Base-by-base conservation (phyloP, 2,329 filamentous ascomycete genomes). In the Graphium sp. region DNA sequence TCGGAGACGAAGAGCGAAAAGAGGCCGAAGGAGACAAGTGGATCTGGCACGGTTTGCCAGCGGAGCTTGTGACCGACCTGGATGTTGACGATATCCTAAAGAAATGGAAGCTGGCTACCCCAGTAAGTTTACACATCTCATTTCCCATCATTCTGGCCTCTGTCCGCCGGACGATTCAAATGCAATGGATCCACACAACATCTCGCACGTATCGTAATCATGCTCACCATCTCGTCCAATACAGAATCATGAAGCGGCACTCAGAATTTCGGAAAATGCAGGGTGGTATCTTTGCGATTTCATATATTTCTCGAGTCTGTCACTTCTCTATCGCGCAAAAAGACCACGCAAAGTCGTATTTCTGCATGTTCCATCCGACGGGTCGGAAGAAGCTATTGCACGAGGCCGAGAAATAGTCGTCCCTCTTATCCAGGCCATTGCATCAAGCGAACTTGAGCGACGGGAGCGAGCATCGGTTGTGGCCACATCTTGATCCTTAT, bases 201-300 rank as follows among this genome's bases (percentile, higher is more conserved):
- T n/a, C n/a, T n/a, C n/a, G n/a, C n/a, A n/a, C n/a, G n/a, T n/a
- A n/a, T n/a, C n/a, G n/a, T n/a, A n/a, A n/a, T n/a, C n/a, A n/a
- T n/a, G n/a, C n/a, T n/a, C n/a, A n/a, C n/a, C n/a, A n/a, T n/a
- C n/a, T n/a, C n/a, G n/a, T n/a, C n/a, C n/a, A n/a, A n/a, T n/a
- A n/a, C n/a, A n/a, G n/a, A n/a, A n/a, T n/a, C n/a, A n/a, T n/a
- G n/a, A n/a, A n/a, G n/a, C n/a, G n/a, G 58, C 64, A 35, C 46
- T 73, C 6, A 60, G 68, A 18, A 54, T 78, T 22, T 82, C 75
- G 0, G 62, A 72, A 24, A 74, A 85, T 38, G 70, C 79, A 0
- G 79, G 79, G 3, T 64, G 63, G 13, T 85, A 76, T 46, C 56
- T 84, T 11, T 85, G 79, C 49, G 79, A 85, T 44, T 85, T 80